Base-by-base conservation (phyloP, 768 basidiomycete species). In the Saitozyma podzolica region DNA sequence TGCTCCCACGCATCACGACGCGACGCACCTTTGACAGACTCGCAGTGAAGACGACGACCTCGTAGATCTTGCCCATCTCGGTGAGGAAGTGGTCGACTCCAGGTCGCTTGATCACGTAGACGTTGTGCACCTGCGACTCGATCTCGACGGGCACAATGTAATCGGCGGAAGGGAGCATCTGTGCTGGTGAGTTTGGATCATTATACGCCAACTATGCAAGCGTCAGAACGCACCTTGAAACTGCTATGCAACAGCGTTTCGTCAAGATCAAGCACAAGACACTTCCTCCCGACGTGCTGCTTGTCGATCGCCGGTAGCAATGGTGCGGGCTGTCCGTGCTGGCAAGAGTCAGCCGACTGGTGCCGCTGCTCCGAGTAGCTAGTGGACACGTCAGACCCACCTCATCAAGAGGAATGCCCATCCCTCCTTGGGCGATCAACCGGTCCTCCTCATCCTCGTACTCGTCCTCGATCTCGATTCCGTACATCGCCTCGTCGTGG, bases 61-160 rank as follows among this genome's bases (percentile, higher is more conserved):
- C 96, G 77, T 95, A 99, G 50, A 97, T 88, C 79, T 98, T 93
- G 43, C 96, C 96, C 96, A 98, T 99, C 81, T 88, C 89, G 83
- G 91, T 91, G 77, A 99, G 82, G 80, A 98, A 99, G 75, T 88
- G 89, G 78, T 99, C 96, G 14, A 99, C 96, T 14, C 96, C 96
- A 9, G 96, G 96, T 55, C 96, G 89, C 80, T 98, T 98, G 80
- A 98, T 91, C 54, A 98, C 96, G 81, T 98, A 97, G 68, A 98
- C 93, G 75, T 99, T 97, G 79, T 99, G 96, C 85, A 89, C 91
- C 76, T 96, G 90, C 68, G 91, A 93, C 77, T 99, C 96, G 66
- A 99, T 99, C 81, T 98, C 96, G 29, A 99, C 96, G 6, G 96
- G 96, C 3, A 99, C 95, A 66, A 98, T 91, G 80, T 92, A 99